phyloP scores from a whole-genome alignment of 352 stramenopile species.

The Aphanomyces invadans region DNA sequence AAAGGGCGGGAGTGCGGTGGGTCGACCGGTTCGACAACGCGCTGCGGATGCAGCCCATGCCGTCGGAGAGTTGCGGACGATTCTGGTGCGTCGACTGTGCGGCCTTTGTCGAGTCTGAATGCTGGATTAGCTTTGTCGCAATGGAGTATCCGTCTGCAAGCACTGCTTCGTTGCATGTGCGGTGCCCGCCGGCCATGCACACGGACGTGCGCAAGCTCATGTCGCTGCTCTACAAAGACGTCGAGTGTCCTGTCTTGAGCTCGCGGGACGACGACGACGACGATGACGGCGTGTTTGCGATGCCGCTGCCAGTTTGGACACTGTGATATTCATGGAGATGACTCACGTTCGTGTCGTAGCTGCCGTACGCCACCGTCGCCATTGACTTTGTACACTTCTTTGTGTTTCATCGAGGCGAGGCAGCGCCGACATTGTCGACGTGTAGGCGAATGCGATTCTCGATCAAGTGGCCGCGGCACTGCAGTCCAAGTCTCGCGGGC shows the following conservation, averaged over 20 bases:
- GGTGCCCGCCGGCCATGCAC: background rate
- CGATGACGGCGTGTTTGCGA: too few relatives aligned
- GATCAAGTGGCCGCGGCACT: slow-evolving; percentile 1
- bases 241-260: background rate
- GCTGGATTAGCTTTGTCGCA: background rate
- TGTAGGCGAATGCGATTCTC: slow-evolving; percentile 11
- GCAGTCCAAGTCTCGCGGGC: background rate
- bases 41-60: background rate
- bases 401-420: background rate
- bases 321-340: background rate
- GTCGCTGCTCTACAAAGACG: background rate
- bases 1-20: background rate
- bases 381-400: background rate
- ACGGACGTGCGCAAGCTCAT: slow-evolving; percentile 10
- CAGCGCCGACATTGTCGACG: background rate
- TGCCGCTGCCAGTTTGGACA: background rate
- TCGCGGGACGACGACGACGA: too few relatives aligned
- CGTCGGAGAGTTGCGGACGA: background rate
- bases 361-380: background rate
- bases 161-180: too few relatives aligned
- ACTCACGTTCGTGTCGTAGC: background rate
- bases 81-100: too few relatives aligned
- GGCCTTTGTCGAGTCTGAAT: too few relatives aligned
- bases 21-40: background rate
- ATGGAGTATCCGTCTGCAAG: slow-evolving; percentile 5